A percentile compares a stretch with the other conserved stretches of the same genome.
Evolutionary conservation across 2,329 filamentous ascomycete genomes (phyloP).

Genomic region (Calonectria pauciramosa): DNA sequence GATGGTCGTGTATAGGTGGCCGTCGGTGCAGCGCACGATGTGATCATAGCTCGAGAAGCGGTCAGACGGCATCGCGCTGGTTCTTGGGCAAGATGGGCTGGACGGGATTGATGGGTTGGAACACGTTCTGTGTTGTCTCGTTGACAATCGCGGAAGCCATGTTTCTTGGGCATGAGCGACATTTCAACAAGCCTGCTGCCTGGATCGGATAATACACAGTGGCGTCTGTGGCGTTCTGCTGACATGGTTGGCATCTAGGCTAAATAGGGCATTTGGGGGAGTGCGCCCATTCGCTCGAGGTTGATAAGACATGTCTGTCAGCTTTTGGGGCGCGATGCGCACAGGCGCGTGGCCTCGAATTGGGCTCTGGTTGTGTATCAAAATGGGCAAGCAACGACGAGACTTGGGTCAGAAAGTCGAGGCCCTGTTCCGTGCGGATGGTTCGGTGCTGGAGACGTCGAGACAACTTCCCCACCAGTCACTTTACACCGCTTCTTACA

Average conservation of each 20-base stretch:
- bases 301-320: neutral
- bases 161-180: neutral
- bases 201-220: neutral
- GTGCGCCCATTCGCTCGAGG: neutral
- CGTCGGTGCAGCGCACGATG: neutral
- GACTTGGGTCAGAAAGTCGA: too few relatives aligned
- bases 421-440: neutral
- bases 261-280: neutral
- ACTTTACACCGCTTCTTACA: neutral
- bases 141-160: neutral
- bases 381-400: neutral
- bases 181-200: neutral
- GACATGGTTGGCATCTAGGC: neutral
- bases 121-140: neutral
- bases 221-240: neutral
- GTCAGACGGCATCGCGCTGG: neutral
- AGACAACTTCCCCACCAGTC: neutral
- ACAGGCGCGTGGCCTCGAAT: neutral
- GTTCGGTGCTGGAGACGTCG: neutral
- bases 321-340: neutral
- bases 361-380: neutral
- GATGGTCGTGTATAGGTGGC: slow-evolving; percentile 1
- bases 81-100: too few relatives aligned
- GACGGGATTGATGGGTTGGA: neutral
- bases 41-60: neutral